Conservation (phyloP, 148 eudicot genomes). For the Rhododendron ferrugineum region DNA sequence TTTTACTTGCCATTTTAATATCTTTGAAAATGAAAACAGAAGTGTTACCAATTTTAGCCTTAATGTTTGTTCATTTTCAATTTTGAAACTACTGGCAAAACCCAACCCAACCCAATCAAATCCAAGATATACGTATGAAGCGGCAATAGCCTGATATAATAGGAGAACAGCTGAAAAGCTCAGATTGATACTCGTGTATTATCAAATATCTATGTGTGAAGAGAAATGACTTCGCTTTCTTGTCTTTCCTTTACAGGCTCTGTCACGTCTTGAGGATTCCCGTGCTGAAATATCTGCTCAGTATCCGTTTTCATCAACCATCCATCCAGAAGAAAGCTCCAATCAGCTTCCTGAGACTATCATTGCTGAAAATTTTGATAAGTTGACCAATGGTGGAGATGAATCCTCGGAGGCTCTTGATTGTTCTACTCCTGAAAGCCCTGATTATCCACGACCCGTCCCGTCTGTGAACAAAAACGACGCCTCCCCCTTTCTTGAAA, state of each 20-base stretch:
- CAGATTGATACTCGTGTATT: not conserved
- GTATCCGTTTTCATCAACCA: conserved; percentile 3
- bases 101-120: too few species aligned
- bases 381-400: conserved; percentile 3
- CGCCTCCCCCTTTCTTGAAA: conserved; percentile 4
- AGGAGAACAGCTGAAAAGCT: too few species aligned
- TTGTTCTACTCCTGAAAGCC: conserved; percentile 1
- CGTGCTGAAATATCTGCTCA: conserved; percentile 14
- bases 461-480: not conserved
- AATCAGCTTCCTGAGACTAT: conserved; percentile 13
- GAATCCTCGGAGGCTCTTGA: not conserved
- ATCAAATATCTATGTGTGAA: not conserved
- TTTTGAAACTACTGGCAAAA: too few species aligned
- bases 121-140: too few species aligned
- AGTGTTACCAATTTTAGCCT: too few species aligned
- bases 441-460: not conserved
- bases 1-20: too few species aligned
- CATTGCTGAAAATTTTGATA: conserved; percentile 6
- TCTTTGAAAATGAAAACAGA: too few species aligned
- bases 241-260: conserved; percentile 29
- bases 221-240: not conserved
- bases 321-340: conserved; percentile 18
- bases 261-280: conserved; percentile 34
- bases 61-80: too few species aligned
- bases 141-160: too few species aligned